Conservation (phyloP, 805 yeast genomes). For the Candida ortonii region DNA sequence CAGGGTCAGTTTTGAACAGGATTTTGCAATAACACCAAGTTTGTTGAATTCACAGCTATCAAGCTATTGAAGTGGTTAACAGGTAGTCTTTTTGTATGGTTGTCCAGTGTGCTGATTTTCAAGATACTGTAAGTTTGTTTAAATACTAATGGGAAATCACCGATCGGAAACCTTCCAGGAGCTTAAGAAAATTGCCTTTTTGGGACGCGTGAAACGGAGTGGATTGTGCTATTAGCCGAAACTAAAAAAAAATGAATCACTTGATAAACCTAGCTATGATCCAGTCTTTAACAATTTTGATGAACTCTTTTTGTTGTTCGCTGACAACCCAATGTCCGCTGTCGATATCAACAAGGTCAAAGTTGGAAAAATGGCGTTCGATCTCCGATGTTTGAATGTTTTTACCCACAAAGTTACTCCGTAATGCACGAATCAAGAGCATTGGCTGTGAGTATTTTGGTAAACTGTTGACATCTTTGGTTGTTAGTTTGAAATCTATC, state of each 20-base stretch:
- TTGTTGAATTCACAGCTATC: too few species aligned
- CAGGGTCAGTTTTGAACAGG: too few species aligned
- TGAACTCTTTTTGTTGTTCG: constrained; percentile 74
- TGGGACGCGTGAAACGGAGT: constrained; percentile 15
- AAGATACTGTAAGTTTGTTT: too few species aligned
- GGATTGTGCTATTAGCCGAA: constrained; percentile 13
- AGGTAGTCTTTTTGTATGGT: too few species aligned
- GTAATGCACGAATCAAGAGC: constrained; percentile 71
- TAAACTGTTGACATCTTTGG: constrained; percentile 22
- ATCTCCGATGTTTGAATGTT: constrained; percentile 18
- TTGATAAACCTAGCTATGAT: constrained; percentile 11
- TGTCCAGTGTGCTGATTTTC: too few species aligned
- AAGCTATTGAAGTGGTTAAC: too few species aligned
- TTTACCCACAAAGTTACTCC: constrained; percentile 42
- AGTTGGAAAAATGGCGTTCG: constrained; percentile 53
- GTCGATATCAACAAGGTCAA: constrained; percentile 64
- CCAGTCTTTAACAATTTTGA: constrained; percentile 55
- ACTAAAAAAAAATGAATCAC: too few species aligned
- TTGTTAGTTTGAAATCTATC: constrained; percentile 48
- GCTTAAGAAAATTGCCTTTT: constrained; percentile 22
- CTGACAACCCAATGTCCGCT: constrained; percentile 92
- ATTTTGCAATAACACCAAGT: too few species aligned
- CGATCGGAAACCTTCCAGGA: too few species aligned
- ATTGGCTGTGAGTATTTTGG: constrained; percentile 65
- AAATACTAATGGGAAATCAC: too few species aligned